Base-by-base conservation (phyloP, 2,329 filamentous ascomycete genomes). In the Apiospora marii region DNA sequence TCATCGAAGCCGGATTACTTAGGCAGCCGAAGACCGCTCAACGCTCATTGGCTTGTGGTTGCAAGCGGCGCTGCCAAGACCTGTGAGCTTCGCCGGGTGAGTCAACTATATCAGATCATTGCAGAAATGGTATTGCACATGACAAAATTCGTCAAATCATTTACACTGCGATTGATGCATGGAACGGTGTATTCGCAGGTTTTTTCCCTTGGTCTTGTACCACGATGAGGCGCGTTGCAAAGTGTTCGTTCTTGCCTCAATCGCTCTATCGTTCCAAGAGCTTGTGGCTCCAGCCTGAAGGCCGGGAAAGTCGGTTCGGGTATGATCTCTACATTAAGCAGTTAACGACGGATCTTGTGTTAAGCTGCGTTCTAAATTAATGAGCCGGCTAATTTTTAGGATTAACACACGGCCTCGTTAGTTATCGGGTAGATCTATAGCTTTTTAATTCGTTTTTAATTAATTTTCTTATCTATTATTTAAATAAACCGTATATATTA, bases 71-170 rank as follows among this genome's bases (percentile, higher is more conserved):
- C 27, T 22, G 67, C 67, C 67, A 69, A 69, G 44, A 64, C 6
- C 19, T 41, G 34, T 41, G 67, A 49, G 67, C 67, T n/a, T 69
- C n/a, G 67, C 67, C 67, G 44, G 34, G n/a, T 69, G 67, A 69
- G 27, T 69, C 67, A 49, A 49, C 43, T 12, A 46, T 16, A n/a
- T 1, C 58, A 41, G 22, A 14, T 22, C 49, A 51, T 51, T 51
- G 49, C n/a, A 13, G n/a, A 51, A 8, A 13, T 7, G 48, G 16
- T 12, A 12, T 37, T 22, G 4, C 5, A 10, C 16, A 22, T 7
- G 27, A 34, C 51, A 14, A 37, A 22, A 37, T 12, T 7, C 8
- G 8, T 24, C 48, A 51, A 19, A 22, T 19, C 53, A 16, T 61
- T 16, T 22, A 34, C 53, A 22, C 22, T 10, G 27, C 14, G 27